Evolutionary conservation across 345 rosid species (phyloP), one percentile per base, ranked within the genome.

Genomic region (Gossypium rotundifolium): DNA sequence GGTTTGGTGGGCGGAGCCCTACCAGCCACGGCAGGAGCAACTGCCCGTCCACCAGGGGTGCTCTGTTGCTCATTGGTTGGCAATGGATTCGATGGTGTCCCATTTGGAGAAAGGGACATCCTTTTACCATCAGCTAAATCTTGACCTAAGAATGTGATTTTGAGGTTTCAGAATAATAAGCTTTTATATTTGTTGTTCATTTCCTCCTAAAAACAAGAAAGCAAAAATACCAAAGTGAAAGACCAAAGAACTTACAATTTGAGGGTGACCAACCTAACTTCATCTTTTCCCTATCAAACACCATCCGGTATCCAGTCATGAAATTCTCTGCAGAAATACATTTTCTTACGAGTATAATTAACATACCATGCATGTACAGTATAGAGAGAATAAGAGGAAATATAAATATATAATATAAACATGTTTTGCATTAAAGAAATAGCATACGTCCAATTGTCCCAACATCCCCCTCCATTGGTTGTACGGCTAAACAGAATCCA

Each of bases 261-360:
- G 97, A 93, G 11, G 33, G 75, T 55, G 98, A 93, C 98, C 98
- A 93, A 62, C 93, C 90, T 70, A 91, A 82, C 87, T 84, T 91
- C 86, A 90, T 72, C 78, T 86, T 86, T 79, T 91, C 98, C 75
- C 91, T 85, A 76, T 93, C 94, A 80, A 91, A 93, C 70, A 93
- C 97, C 72, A 93, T 77, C 38, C 83, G 82, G 57, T 91, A 89
- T 55, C 97, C 94, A 0, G 79, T 81, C 97, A 93, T 88, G 86
- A 87, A 87, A 85, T 93, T 91, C 83, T 91, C 98, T 93, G 93
- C 92, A 79, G 10, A 63, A 69, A 25, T 49, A 60, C 3, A 40
- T 66, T 53, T 69, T 29, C 23, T 67, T 11, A 62, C 9, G 54
- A 66, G 8, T 44, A 58, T 46, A 17, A 40, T 13, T 33, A 33